phyloP scores from a whole-genome alignment of 306 rosid species.

The Amphicarpaea edgeworthii region DNA sequence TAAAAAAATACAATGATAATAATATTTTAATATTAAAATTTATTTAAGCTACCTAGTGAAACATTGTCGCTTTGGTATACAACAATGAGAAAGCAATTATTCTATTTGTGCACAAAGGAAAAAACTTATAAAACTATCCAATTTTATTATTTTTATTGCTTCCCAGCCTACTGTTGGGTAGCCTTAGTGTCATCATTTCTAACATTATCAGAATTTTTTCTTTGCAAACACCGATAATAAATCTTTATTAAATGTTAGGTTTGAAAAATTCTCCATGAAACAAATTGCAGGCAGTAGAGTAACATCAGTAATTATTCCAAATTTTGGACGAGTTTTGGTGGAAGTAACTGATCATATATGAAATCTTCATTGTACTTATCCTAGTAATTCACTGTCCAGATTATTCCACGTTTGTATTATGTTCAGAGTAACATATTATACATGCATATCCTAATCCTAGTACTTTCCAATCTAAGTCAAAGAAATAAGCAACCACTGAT shows the following conservation, averaged over 20 bases:
- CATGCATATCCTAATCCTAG: not conserved
- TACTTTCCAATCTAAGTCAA: not conserved
- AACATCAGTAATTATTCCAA: not conserved
- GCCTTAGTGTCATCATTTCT: slow-evolving; percentile 28
- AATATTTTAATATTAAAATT: no score
- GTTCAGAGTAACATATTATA: not conserved
- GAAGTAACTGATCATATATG: not conserved
- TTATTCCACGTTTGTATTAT: not conserved
- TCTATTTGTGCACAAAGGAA: no score
- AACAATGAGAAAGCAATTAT: no score
- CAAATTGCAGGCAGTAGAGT: not conserved
- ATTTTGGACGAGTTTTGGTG: not conserved
- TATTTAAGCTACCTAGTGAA: no score
- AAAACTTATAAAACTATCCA: no score
- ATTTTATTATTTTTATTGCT: no score
- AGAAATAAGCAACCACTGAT: not conserved
- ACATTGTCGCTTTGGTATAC: no score
- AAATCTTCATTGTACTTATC: not conserved
- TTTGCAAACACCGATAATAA: not conserved
- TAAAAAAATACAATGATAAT: no score
- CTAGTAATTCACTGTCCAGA: not conserved
- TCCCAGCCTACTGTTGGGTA: no score
- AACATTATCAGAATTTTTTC: not conserved
- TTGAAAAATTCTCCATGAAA: not conserved
- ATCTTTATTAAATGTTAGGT: not conserved